A percentile compares a stretch with the other conserved stretches of the same genome.
These are phyloP conservation scores for Cytospora piceicola DNA, from an alignment of 2,329 filamentous ascomycete genomes.

Conservation along the genomic window DNA sequence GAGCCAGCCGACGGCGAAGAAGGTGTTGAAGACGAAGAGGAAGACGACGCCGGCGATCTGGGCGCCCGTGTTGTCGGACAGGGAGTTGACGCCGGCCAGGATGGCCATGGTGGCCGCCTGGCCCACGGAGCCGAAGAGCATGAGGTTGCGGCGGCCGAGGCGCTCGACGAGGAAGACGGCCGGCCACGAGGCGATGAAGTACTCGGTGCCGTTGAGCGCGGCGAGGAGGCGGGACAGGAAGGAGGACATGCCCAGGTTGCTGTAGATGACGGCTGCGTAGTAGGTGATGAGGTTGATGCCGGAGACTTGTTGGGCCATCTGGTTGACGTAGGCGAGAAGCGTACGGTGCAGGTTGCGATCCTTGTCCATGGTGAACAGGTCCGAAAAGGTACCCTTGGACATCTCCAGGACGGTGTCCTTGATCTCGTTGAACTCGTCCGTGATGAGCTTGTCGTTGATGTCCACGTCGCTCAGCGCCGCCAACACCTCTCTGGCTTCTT, in stretches of 20 bases:
- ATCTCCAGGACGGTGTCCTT: conserved; percentile 70
- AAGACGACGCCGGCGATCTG: conserved; percentile 43
- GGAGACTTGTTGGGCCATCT: conserved; percentile 33
- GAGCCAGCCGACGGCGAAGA: conserved; percentile 57
- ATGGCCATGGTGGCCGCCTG: conserved; percentile 70
- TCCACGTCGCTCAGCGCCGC: conserved; percentile 45
- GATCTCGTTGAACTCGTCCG: conserved; percentile 54
- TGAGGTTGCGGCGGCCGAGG: conserved; percentile 69
- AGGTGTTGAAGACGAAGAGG: conserved; percentile 57
- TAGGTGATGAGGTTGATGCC: conserved; percentile 40
- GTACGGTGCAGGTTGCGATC: conserved; percentile 34
- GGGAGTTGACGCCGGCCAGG: conserved; percentile 50
- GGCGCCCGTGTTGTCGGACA: conserved; percentile 32
- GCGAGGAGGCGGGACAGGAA: conserved; percentile 61
- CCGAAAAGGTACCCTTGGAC: conserved; percentile 32
- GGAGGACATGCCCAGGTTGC: conserved; percentile 52
- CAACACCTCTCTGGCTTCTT: conserved; percentile 50
- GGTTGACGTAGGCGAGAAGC: conserved; percentile 31
- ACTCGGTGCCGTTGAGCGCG: conserved; percentile 55
- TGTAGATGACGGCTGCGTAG: conserved; percentile 34
- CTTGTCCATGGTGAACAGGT: conserved; percentile 32
- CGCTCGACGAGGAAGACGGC: conserved; percentile 66
- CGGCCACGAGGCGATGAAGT: conserved; percentile 62
- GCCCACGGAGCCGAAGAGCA: conserved; percentile 69
- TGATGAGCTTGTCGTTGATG: conserved; percentile 56